Base-by-base conservation (phyloP, 2,329 filamentous ascomycete species). In the Cercospora sojina region DNA sequence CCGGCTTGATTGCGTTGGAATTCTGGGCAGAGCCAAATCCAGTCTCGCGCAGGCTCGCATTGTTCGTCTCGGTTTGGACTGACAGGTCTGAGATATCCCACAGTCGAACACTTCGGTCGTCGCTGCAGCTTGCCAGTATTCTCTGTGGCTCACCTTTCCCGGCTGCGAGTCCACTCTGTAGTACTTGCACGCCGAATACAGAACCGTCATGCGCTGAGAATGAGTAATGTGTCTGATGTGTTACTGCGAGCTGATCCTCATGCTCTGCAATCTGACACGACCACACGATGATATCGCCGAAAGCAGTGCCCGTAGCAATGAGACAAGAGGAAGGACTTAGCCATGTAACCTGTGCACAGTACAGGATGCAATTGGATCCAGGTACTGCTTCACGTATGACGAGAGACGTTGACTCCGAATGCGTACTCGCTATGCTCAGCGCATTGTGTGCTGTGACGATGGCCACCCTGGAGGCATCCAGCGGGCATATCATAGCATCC, bases 251-350 rank as follows among this genome's bases (percentile, higher is more conserved):
- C 8, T 31, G 27, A 18, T 64, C 61, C 10, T 56, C 38, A 3
- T 65, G 58, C 13, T 47, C 23, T 23, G 57, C 12, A 10, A 60
- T 23, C 56, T 81, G 79, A 72, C 87, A 93, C 70, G 89, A 91
- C 95, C 95, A 98, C 16, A 96, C 86, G 41, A 97, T 83, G 35
- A 99, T 91, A 77, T 98, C 93, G 3, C 95, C 95, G 79, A 98
- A 98, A 1, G 94, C 93, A 0, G 95, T 98, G 1, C 95, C 95
- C 3, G 91, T 91, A 6, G 92, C 92, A 59, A 97, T 86, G 20
- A 97, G 83, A 55, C 96, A 82, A 60, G 83, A 82, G 53, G 83
- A 81, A 5, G 78, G 62, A 6, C 84, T 83, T 7, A 88, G 79
- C 84, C 90, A 91, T 43, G 84, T 80, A 18, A 96, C 78, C 74